A percentile compares a stretch with the other conserved stretches of the same genome.
phyloP scores from a whole-genome alignment of 1,284 basidiomycete species.

The Neolentinus lepideus region DNA sequence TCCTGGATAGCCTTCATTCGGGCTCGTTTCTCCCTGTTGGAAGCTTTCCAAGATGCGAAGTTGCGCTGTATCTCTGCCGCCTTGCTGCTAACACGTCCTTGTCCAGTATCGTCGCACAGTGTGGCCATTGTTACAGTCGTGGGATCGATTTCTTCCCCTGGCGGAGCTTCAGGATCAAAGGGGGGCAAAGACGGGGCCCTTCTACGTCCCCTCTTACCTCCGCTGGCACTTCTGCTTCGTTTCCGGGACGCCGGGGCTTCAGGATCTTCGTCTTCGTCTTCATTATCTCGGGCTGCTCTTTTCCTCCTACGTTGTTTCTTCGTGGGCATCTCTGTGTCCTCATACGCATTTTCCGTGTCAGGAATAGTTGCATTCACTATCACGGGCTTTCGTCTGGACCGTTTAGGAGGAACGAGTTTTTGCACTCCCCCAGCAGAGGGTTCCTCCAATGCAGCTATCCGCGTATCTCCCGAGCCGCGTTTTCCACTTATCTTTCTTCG shows the following conservation, averaged over 20 bases:
- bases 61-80: conserved; percentile 61
- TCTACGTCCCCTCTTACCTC: conserved; percentile 17
- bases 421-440: not conserved
- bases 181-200: conserved; percentile 39
- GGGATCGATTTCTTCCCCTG: conserved; percentile 71
- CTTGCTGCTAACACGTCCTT: conserved; percentile 68
- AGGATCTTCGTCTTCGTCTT: conserved; percentile 1
- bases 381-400: not conserved
- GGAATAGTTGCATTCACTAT: not conserved
- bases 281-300: not conserved
- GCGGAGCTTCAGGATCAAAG: conserved; percentile 50
- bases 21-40: conserved; percentile 54
- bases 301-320: conserved; percentile 1
- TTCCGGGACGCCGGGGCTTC: not conserved
- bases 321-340: conserved; percentile 1
- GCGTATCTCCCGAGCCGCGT: not conserved
- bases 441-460: not conserved
- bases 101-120: conserved; percentile 66
- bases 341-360: not conserved
- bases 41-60: conserved; percentile 59
- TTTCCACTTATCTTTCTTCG: conserved; percentile 5
- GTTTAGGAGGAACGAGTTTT: not conserved
- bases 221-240: conserved; percentile 12
- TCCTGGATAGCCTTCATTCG: conserved; percentile 58
- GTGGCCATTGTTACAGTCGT: conserved; percentile 71